Evolutionary conservation across 108 stramenopile genomes (phyloP), one percentile per base, ranked within the genome.

Genomic region (Cyclotella cryptica): DNA sequence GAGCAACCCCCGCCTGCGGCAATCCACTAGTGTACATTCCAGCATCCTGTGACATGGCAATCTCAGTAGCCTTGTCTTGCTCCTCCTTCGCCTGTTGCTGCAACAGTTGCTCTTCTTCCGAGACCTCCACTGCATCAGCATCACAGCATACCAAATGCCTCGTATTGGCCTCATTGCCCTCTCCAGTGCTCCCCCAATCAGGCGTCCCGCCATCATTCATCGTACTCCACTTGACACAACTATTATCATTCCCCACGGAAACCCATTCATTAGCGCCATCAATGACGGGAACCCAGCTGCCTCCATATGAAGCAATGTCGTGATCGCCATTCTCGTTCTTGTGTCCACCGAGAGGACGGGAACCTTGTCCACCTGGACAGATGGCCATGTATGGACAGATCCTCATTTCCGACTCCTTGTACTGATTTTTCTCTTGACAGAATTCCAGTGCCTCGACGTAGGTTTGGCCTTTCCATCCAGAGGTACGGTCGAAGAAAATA

Each of bases 71-170:
- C 58, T 46, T 35, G 3, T 15, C 40, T 54, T 44, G 15, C 22
- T 51, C 47, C 68, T 69, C 29, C 47, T 52, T 30, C 68, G 9
- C 19, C n/a, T n/a, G n/a, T n/a, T n/a, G n/a, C n/a, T n/a, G n/a
- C n/a, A n/a, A n/a, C 59, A 68, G 12, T 49, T 45, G 24, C 10
- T 43, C 49, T 19, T 21, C 52, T 11, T 40, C 43, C 22, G 8
- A 40, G 42, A 28, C 43, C 59, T 60, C 59, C 22, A 60, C 59
- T 8, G 30, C 49, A 61, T 77, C 68, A n/a, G 18, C 59, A 63
- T 46, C 66, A 35, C 69, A 78, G 65, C 77, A 71, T 41, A 63
- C 63, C 29, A 77, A 55, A 53, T 77, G 76, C 35, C 76, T 59
- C 28, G 76, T 77, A 30, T 59, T 60, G 12, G 10, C 53, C 45